phyloP scores from a whole-genome alignment of 2,329 filamentous ascomycete species.

The Calonectria pteridis region DNA sequence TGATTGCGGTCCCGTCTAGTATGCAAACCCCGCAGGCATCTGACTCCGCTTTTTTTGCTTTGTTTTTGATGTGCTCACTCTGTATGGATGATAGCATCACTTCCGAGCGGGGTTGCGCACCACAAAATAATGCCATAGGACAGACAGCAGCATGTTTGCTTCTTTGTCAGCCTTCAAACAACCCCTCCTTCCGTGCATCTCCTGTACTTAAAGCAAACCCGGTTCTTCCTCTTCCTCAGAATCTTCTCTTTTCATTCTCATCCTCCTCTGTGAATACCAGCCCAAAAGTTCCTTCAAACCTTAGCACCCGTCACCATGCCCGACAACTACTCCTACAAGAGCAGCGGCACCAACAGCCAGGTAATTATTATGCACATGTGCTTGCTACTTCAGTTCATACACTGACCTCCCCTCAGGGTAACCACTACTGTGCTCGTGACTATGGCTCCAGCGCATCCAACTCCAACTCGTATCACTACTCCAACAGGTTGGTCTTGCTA shows the following conservation, averaged over 20 bases:
- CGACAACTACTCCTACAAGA: slow-evolving; percentile 57
- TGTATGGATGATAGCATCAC: not conserved
- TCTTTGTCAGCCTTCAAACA: not conserved
- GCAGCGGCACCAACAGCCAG: slow-evolving; percentile 73
- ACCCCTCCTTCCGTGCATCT: not conserved
- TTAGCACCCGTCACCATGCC: slow-evolving; percentile 24
- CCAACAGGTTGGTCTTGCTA: slow-evolving; percentile 64
- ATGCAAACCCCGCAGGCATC: not conserved
- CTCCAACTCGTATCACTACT: slow-evolving; percentile 75
- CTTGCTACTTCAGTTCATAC: not conserved
- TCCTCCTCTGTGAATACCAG: not conserved
- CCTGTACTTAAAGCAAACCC: not conserved
- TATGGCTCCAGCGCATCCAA: slow-evolving; percentile 69
- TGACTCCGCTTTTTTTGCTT: not conserved
- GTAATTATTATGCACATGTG: slow-evolving; percentile 51
- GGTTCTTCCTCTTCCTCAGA: not conserved
- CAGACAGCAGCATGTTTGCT: not conserved
- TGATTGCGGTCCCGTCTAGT: not conserved
- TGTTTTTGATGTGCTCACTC: not conserved
- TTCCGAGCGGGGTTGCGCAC: not conserved
- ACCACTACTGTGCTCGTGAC: slow-evolving; percentile 75
- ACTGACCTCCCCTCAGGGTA: slow-evolving; percentile 63
- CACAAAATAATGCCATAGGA: not conserved
- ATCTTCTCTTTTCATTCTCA: not conserved
- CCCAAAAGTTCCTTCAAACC: not conserved